Evolutionary conservation across 2,329 filamentous ascomycete species (phyloP).

Genomic region (Hypocrella siamensis): DNA sequence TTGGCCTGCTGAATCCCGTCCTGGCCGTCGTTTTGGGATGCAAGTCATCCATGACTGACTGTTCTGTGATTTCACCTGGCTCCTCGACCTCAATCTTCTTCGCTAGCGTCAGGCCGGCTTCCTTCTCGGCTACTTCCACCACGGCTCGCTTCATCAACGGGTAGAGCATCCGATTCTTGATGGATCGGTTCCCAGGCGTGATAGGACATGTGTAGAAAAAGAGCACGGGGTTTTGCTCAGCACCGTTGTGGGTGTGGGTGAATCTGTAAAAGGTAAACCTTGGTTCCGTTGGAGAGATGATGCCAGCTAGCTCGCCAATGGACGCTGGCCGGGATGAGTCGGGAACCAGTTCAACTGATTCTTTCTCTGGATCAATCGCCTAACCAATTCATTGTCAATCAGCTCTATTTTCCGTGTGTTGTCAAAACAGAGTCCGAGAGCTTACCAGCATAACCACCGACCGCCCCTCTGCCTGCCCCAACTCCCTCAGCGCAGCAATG

Average conservation of each 20-base stretch:
- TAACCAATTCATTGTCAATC: neutral
- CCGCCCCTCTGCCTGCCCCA: conserved; percentile 35
- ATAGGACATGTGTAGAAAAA: conserved; percentile 75
- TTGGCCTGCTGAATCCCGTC: conserved; percentile 60
- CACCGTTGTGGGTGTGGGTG: conserved; percentile 37
- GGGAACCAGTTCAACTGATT: conserved; percentile 51
- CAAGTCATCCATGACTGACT: conserved; percentile 48
- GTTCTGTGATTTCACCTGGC: conserved; percentile 54
- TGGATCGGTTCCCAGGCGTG: conserved; percentile 45
- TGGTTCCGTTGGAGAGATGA: conserved; percentile 53
- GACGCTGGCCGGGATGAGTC: conserved; percentile 34
- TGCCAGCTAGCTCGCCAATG: conserved; percentile 39
- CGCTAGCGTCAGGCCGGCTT: conserved; percentile 49
- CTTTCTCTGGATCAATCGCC: conserved; percentile 49
- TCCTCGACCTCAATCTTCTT: conserved; percentile 58
- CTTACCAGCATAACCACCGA: conserved; percentile 49
- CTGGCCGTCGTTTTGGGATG: conserved; percentile 51
- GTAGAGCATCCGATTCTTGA: conserved; percentile 79
- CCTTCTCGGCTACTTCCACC: conserved; percentile 45
- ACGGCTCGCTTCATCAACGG: conserved; percentile 55
- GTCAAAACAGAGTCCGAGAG: conserved; percentile 12
- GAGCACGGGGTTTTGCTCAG: conserved; percentile 42
- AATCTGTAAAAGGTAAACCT: conserved; percentile 68
- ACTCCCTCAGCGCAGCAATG: conserved; percentile 42
- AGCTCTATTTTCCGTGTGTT: neutral